Conservation (phyloP, 202 grass and related monocot genomes). For the Setaria italica region DNA sequence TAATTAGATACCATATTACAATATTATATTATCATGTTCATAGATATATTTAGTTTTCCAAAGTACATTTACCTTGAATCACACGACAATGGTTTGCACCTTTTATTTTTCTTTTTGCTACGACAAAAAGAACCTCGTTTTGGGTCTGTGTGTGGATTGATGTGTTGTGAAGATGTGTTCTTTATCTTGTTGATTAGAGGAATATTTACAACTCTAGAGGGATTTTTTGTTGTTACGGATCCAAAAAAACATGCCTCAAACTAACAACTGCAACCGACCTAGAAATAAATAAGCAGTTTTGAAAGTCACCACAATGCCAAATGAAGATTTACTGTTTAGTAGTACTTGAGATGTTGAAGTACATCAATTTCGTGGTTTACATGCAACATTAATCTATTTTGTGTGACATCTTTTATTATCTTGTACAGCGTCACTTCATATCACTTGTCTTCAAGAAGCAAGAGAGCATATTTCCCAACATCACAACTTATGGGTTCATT, state of each 20-base stretch:
- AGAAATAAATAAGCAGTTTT: not conserved
- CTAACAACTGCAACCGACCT: not conserved
- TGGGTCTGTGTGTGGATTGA: not conserved
- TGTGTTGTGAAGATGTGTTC: not conserved
- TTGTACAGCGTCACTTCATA: not conserved
- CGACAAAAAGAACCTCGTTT: not conserved
- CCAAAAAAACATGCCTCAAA: not conserved
- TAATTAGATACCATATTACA: not conserved
- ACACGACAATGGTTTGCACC: not conserved
- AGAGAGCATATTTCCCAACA: not conserved
- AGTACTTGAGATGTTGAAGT: not conserved
- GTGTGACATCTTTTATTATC: not conserved
- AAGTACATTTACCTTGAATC: not conserved
- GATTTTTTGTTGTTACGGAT: not conserved
- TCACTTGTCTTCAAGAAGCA: not conserved
- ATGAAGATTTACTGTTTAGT: not conserved
- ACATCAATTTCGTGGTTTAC: not conserved
- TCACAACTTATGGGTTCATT: conserved; percentile 14
- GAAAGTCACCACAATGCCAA: not conserved
- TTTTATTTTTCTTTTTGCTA: not conserved
- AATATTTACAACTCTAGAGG: not conserved
- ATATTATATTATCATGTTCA: not conserved
- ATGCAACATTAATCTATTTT: not conserved
- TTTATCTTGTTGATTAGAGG: not conserved
- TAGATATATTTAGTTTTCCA: not conserved